A percentile compares a stretch with the other conserved stretches of the same genome.
Evolutionary conservation across 2,329 filamentous ascomycete genomes (phyloP).

Genomic region (Thielaviopsis ethacetica): DNA sequence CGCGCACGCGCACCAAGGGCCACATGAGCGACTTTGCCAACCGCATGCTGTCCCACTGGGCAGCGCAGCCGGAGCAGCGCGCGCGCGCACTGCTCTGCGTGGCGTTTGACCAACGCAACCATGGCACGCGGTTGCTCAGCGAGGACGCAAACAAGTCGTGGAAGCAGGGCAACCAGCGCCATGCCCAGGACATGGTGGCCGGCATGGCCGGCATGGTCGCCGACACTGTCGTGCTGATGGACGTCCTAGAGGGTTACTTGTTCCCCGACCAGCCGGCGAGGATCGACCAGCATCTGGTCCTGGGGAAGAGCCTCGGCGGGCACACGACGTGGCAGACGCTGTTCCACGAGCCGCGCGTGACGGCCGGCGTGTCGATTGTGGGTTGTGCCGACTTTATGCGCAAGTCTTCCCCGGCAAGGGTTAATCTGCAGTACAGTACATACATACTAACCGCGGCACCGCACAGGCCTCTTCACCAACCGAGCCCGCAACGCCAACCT

Average conservation of each 20-base stretch:
- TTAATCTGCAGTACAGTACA: no score
- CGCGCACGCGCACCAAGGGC: constrained; percentile 51
- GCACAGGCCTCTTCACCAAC: constrained; percentile 50
- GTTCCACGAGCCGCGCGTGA: constrained; percentile 61
- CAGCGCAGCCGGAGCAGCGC: constrained; percentile 22
- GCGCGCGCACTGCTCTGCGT: constrained; percentile 56
- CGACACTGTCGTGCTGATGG: constrained; percentile 63
- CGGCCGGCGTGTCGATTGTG: constrained; percentile 63
- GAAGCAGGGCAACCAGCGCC: constrained; percentile 55
- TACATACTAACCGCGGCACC: background rate
- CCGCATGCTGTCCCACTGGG: constrained; percentile 54
- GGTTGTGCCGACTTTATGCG: constrained; percentile 80
- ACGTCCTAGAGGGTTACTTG: constrained; percentile 61
- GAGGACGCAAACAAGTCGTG: constrained; percentile 58
- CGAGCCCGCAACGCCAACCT: constrained; percentile 59
- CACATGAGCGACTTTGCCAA: constrained; percentile 62
- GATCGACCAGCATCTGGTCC: constrained; percentile 48
- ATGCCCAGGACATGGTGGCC: constrained; percentile 86
- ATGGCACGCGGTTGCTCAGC: constrained; percentile 58
- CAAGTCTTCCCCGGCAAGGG: no score
- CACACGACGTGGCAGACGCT: constrained; percentile 77
- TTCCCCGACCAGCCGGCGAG: constrained; percentile 33
- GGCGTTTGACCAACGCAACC: constrained; percentile 85
- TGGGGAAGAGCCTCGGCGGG: constrained; percentile 75
- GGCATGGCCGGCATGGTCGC: constrained; percentile 54